Base-by-base conservation (phyloP, 306 rosid species). In the Fagus crenata region DNA sequence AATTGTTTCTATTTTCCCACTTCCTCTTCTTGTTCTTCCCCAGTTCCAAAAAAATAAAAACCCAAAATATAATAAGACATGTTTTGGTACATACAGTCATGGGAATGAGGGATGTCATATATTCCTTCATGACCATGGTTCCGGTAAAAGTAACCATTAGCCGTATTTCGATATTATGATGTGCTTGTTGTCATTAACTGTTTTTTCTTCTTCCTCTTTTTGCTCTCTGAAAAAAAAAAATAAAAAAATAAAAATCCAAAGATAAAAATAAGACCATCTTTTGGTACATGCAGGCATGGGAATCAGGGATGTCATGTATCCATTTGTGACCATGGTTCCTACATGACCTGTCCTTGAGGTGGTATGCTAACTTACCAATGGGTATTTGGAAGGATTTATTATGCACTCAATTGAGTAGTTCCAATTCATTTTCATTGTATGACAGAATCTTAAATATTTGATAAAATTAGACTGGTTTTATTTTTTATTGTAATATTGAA, bases 101-200 rank as follows among this genome's bases (percentile, higher is more conserved):
- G 64, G 35, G 35, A 58, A 28, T 63, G 18, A 2, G 36, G 69
- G 69, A 63, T 63, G 18, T 14, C 69, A 13, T 35, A 42, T 12
- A 63, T 33, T 37, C 35, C 39, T 33, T 61, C 17, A 17, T 65
- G 39, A 36, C 43, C 49, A 6, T 65, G 22, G 70, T 15, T 36
- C 70, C 70, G 8, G 96, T 92, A 28, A 88, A 87, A 95, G 98
- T 90, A 90, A 81, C 49, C 77, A 36, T 42, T 80, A 75, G 55
- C 73, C 73, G 17, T 53, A 51, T 85, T 33, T 17, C 22, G 71
- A 72, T 65, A 18, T 74, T 35, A 37, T 69, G 18, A 69, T 68
- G 74, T 86, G 61, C 7, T 81, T 63, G 37, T 74, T 56, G 41
- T 79, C 75, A 36, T 49, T 59, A 12, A 35, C 58, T 80, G 5